Percentiles rank a stretch among this genome's conserved stretches.
Conservation (phyloP, 2,329 filamentous ascomycete species). For the Colletotrichum kahawae region DNA sequence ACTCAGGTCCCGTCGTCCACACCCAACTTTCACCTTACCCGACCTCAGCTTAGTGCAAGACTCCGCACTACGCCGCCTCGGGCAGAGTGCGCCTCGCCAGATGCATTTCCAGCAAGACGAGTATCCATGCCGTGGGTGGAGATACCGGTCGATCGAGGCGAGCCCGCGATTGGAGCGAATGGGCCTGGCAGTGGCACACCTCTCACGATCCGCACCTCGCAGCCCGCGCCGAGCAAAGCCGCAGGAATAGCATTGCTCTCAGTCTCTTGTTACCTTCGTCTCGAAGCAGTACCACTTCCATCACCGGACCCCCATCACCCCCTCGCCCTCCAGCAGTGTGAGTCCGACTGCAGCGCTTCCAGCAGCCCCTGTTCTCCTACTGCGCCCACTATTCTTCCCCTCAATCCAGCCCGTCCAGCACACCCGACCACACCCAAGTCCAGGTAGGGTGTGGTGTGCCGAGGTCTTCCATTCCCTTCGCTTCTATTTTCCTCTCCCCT, state of each 20-base stretch:
- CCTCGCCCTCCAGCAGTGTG: neutral
- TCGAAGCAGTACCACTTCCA: neutral
- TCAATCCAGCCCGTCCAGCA: neutral
- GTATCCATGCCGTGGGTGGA: neutral
- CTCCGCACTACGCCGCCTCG: neutral
- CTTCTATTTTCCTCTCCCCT: neutral
- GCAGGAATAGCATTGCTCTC: neutral
- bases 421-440: neutral
- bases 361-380: neutral
- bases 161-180: slow-evolving; percentile 18
- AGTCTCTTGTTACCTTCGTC: neutral
- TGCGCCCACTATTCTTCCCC: neutral
- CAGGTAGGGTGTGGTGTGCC: neutral
- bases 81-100: neutral
- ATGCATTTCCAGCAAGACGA: neutral
- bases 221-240: neutral
- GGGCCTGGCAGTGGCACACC: neutral
- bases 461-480: neutral
- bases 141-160: neutral
- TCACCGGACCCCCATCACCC: slow-evolving; percentile 2
- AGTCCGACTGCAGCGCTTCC: neutral
- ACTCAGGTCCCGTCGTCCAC: neutral
- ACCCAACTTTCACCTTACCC: neutral
- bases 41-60: neutral
- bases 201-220: neutral